Evolutionary conservation across 306 rosid genomes (phyloP).

Genomic region (Pterocarpus macrocarpus): DNA sequence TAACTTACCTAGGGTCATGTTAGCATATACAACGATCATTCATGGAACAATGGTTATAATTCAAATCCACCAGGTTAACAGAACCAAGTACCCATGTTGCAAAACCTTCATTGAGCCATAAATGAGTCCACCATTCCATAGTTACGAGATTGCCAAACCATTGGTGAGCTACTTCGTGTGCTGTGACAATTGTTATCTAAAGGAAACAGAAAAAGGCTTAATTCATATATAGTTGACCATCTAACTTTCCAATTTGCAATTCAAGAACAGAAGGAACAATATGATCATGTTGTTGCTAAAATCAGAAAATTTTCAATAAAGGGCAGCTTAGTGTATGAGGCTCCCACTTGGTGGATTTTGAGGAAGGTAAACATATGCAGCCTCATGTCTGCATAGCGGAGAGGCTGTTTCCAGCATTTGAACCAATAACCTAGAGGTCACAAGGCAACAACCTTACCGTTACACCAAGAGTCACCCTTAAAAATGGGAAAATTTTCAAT

Average conservation of each 20-base stretch:
- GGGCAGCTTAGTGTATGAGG: neutral
- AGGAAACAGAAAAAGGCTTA: constrained; percentile 28
- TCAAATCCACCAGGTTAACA: constrained; percentile 19
- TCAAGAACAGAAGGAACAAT: neutral
- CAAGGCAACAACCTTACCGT: no score
- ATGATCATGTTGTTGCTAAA: neutral
- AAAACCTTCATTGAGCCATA: constrained; percentile 83
- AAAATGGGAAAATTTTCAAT: no score
- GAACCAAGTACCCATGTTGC: constrained; percentile 67
- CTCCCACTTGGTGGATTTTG: no score
- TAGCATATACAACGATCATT: constrained; percentile 27
- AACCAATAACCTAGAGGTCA: no score
- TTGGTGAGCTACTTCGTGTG: constrained; percentile 79
- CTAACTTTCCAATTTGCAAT: neutral
- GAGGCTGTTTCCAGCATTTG: no score
- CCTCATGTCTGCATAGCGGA: no score
- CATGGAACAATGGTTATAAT: neutral
- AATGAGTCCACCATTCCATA: constrained; percentile 81
- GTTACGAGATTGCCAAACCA: constrained; percentile 87
- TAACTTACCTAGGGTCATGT: constrained; percentile 61
- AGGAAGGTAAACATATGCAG: no score
- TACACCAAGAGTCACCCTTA: no score
- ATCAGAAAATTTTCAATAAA: neutral
- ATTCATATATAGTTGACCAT: constrained; percentile 4
- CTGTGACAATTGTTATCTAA: constrained; percentile 56